Evolutionary conservation across 148 eudicot species (phyloP), one percentile per base, ranked within the genome.

Genomic region (Linanthus parryae): DNA sequence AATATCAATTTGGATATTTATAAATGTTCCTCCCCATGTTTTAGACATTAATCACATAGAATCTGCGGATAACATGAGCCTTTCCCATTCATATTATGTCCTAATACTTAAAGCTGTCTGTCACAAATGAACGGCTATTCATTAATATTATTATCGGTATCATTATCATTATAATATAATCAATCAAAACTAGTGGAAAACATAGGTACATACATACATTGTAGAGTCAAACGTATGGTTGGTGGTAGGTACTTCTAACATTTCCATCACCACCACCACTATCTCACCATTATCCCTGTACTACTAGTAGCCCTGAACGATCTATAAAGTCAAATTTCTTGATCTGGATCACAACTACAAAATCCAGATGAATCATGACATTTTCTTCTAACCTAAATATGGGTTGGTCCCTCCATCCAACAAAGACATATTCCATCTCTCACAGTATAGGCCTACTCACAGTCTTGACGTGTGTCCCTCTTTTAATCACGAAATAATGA

Each of bases 151-250:
- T n/a, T n/a, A n/a, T n/a, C n/a, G n/a, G n/a, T n/a, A n/a, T n/a
- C n/a, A n/a, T n/a, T n/a, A n/a, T n/a, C n/a, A 17, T 7, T 17
- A 4, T 17, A 11, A 17, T 14, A 41, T 14, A 6, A 3, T 16
- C 17, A 41, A 24, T 29, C 37, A 53, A 37, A 17, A 53, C 14
- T 7, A 4, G n/a, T 29, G 17, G 15, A 49, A 22, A 33, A n/a
- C n/a, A n/a, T n/a, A n/a, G n/a, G n/a, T n/a, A n/a, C n/a, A n/a
- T 44, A 34, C 52, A 52, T 17, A 52, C 44, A 52, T 44, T 54
- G 29, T 22, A 18, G 8, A 42, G 59, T 50, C 58, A 44, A 62
- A 13, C 7, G 24, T 16, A 34, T 24, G 46, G 40, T 27, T 11
- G 59, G 36, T 53, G 44, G 50, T 18, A 51, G 26, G 44, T 4